Conservation (phyloP, 2,329 filamentous ascomycete species). For the Nemania bipapillata region DNA sequence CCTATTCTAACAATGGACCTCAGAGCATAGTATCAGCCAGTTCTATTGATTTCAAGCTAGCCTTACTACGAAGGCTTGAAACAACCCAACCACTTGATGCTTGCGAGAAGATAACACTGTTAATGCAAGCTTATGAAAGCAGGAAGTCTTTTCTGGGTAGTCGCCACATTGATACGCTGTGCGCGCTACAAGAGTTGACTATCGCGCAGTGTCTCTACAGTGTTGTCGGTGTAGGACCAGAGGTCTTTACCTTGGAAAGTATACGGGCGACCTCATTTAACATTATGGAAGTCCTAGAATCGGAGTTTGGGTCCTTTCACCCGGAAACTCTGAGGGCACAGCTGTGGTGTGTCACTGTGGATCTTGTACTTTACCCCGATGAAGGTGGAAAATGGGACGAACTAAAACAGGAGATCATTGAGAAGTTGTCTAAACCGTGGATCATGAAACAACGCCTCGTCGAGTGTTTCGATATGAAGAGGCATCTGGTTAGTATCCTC, state of each 20-base stretch:
- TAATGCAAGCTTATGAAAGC: not conserved
- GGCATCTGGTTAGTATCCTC: not conserved
- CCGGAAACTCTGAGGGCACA: not conserved
- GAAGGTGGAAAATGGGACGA: not conserved
- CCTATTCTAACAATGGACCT: not conserved
- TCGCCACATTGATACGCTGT: slow-evolving; percentile 3
- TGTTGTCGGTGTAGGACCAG: not conserved
- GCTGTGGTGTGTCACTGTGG: slow-evolving; percentile 3
- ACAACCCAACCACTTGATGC: too few relatives aligned
- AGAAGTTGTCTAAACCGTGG: not conserved
- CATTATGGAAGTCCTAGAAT: not conserved
- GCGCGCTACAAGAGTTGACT: not conserved
- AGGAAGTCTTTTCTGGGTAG: not conserved
- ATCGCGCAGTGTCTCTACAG: not conserved
- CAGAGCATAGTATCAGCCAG: not conserved
- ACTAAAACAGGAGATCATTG: not conserved
- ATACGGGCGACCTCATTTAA: not conserved
- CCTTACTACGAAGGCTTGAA: not conserved
- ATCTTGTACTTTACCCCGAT: not conserved
- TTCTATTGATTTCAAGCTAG: not conserved
- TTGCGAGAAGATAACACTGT: not conserved
- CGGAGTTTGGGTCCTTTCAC: not conserved
- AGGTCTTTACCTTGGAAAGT: too few relatives aligned
- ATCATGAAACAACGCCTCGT: not conserved
- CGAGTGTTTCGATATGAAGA: slow-evolving; percentile 2